Evolutionary conservation across 495 filamentous ascomycete species (phyloP).

Genomic region (Hypoxylon fuscum): DNA sequence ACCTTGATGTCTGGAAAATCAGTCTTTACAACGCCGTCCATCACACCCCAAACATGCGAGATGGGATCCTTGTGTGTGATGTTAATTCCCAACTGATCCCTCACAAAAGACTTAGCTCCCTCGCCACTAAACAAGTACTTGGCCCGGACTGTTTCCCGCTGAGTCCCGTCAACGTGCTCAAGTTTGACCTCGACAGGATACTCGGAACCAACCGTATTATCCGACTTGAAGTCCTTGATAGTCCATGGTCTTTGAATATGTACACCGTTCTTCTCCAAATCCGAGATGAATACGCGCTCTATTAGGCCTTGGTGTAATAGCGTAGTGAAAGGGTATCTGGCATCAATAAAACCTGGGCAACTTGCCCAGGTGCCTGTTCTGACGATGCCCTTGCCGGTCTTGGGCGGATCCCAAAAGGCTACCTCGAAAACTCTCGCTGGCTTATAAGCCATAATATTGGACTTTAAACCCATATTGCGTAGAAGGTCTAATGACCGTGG

Average conservation of each 20-base stretch:
- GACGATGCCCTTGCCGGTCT: conserved; percentile 64
- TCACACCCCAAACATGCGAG: conserved; percentile 77
- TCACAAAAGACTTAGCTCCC: conserved; percentile 66
- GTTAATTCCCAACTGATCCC: conserved; percentile 69
- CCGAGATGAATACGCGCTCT: conserved; percentile 74
- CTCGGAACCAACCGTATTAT: conserved; percentile 64
- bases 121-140: conserved; percentile 71
- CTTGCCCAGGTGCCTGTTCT: conserved; percentile 75
- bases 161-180: conserved; percentile 76
- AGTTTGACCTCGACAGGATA: conserved; percentile 72
- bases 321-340: conserved; percentile 78
- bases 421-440: conserved; percentile 79
- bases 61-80: conserved; percentile 70
- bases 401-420: conserved; percentile 78
- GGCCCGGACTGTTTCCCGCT: conserved; percentile 62
- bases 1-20: conserved; percentile 79
- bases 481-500: conserved; percentile 81
- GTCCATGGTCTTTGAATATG: conserved; percentile 68
- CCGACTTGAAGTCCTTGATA: conserved; percentile 69
- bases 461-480: conserved; percentile 74
- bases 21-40: conserved; percentile 79
- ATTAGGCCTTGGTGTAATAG: conserved; percentile 80
- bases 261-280: conserved; percentile 68
- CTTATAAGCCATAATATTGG: conserved; percentile 78
- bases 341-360: conserved; percentile 78